These are phyloP conservation scores for Corylus avellana DNA, from an alignment of 306 rosid genomes.

Conservation along the genomic window DNA sequence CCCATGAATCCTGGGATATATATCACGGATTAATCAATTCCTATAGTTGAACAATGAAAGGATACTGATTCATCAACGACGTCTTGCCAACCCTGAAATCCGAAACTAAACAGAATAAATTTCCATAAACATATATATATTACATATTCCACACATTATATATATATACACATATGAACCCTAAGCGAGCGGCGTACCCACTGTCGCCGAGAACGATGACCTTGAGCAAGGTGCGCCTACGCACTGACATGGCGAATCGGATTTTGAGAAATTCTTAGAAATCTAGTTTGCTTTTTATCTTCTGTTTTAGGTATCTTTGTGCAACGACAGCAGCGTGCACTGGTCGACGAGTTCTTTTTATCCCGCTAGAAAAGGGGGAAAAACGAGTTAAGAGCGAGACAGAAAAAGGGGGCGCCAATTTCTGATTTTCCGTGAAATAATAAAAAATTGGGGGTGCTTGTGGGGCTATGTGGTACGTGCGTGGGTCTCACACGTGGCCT, in stretches of 20 bases:
- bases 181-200: constrained; percentile 57
- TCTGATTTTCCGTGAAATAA: constrained; percentile 4
- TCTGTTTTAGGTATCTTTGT: background rate
- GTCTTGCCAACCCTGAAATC: constrained; percentile 91
- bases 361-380: background rate
- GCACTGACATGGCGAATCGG: constrained; percentile 65
- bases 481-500: background rate
- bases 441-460: no score
- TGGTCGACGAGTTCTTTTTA: background rate
- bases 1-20: background rate
- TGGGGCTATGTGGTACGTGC: no score
- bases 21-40: constrained; percentile 14
- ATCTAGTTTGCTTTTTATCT: background rate
- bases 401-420: constrained; percentile 47
- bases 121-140: background rate
- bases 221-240: constrained; percentile 94
- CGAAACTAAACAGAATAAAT: constrained; percentile 3
- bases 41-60: constrained; percentile 21
- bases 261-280: background rate
- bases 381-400: constrained; percentile 6
- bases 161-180: constrained; percentile 17
- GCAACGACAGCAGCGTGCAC: background rate
- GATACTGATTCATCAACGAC: constrained; percentile 98
- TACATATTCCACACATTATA: no score
- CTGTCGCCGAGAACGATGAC: constrained; percentile 99